Conservation (phyloP, 2,329 filamentous ascomycete genomes). For the Phoma sp. region DNA sequence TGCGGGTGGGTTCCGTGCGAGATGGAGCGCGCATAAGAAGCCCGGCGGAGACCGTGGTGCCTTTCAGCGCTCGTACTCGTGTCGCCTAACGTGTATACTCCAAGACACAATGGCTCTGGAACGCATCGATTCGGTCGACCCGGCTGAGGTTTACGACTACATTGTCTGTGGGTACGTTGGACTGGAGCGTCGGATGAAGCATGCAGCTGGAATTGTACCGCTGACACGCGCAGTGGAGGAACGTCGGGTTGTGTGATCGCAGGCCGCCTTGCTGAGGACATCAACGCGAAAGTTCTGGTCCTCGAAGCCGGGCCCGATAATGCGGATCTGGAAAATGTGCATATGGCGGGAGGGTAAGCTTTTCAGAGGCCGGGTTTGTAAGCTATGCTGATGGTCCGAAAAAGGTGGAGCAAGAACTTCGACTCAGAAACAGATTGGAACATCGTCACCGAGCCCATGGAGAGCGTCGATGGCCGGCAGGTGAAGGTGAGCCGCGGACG, state of each 20-base stretch:
- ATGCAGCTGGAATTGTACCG: background rate
- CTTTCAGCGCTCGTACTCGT: background rate
- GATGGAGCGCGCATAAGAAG: slow-evolving; percentile 6
- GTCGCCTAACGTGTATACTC: too few relatives aligned
- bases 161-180: slow-evolving; percentile 34
- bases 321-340: slow-evolving; percentile 54
- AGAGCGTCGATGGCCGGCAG: slow-evolving; percentile 50
- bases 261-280: slow-evolving; percentile 55
- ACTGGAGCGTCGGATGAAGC: background rate
- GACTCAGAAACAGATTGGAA: slow-evolving; percentile 61
- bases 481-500: slow-evolving; percentile 58
- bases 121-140: slow-evolving; percentile 24
- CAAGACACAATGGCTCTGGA: slow-evolving; percentile 24
- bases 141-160: slow-evolving; percentile 31
- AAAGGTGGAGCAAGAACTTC: slow-evolving; percentile 53
- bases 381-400: slow-evolving; percentile 15
- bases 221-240: slow-evolving; percentile 45
- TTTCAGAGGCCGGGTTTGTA: fast-evolving
- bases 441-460: slow-evolving; percentile 51
- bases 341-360: slow-evolving; percentile 58
- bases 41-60: background rate
- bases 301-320: slow-evolving; percentile 57
- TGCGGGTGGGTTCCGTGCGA: slow-evolving; percentile 16
- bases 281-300: slow-evolving; percentile 50
- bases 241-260: slow-evolving; percentile 58